Evolutionary conservation across 2,329 filamentous ascomycete genomes (phyloP).

Genomic region (Aurifilum marmelostoma): DNA sequence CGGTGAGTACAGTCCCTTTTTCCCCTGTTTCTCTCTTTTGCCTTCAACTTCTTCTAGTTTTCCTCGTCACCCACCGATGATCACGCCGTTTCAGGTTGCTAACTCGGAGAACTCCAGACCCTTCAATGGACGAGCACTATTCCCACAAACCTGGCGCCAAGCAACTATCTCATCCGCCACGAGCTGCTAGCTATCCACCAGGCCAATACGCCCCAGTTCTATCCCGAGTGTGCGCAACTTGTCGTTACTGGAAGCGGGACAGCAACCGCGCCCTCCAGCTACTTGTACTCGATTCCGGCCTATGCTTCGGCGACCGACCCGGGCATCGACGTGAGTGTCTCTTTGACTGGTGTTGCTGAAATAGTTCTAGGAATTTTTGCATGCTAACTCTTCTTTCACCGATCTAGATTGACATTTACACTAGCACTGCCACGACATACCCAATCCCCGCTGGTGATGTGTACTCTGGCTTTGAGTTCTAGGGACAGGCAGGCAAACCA

Average conservation of each 20-base stretch:
- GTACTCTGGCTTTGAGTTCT: slow-evolving; percentile 46
- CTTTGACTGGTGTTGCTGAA: not conserved
- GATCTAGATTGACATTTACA: slow-evolving; percentile 50
- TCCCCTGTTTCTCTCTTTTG: not conserved
- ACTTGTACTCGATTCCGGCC: slow-evolving; percentile 49
- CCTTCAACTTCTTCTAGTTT: not conserved
- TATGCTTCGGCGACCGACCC: slow-evolving; percentile 51
- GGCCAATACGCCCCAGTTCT: slow-evolving; percentile 55
- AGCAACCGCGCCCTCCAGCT: slow-evolving; percentile 44
- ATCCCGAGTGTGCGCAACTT: slow-evolving; percentile 60
- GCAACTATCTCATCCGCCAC: slow-evolving; percentile 60
- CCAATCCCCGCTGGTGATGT: slow-evolving; percentile 52
- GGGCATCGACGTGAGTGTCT: slow-evolving; percentile 47
- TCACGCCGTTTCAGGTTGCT: not conserved
- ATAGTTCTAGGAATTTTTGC: not conserved
- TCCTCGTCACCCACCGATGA: not conserved
- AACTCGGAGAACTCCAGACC: slow-evolving; percentile 30
- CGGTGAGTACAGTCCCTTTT: slow-evolving; percentile 28
- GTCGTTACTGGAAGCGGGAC: slow-evolving; percentile 53
- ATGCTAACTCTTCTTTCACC: not conserved
- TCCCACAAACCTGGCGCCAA: slow-evolving; percentile 51
- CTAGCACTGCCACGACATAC: slow-evolving; percentile 48
- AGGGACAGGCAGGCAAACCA: too few relatives aligned
- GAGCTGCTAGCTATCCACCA: slow-evolving; percentile 61
- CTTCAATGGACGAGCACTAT: slow-evolving; percentile 55